Base-by-base conservation (phyloP, 1,284 basidiomycete species). In the Phellopilus nigrolimitatus region DNA sequence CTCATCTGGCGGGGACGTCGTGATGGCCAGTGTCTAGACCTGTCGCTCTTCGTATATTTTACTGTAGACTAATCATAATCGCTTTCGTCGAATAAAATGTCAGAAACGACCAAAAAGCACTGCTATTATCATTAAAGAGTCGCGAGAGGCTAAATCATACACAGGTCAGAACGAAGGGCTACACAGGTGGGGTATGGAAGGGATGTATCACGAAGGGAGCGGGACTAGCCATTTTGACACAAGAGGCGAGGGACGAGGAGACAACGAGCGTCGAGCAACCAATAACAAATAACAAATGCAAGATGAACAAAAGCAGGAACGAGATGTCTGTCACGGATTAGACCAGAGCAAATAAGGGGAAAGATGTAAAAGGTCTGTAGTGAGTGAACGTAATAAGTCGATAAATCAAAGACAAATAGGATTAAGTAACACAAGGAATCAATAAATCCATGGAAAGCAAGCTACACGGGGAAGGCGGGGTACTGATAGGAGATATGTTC, bases 401-500 rank as follows among this genome's bases (percentile, higher is more conserved):
- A 27, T 12, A 15, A 37, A n/a, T n/a, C 4, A 17, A 38, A 12
- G 37, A 48, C 6, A 34, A 10, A 31, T 28, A 31, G 30, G 24
- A 17, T 1, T 9, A 45, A 2, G 45, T 36, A 33, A 34, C 33
- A 21, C 13, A n/a, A 37, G 33, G 9, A 37, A 37, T 21, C 9
- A 19, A 37, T 17, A 6, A 24, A 24, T 12, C 19, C 7, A 24
- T 47, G 31, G 7, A 28, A 2, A 22, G n/a, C 22, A 24, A 24
- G 17, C 31, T 54, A 50, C 21, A 53, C 46, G 13, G 52, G 46
- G 15, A 48, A 47, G 24, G 28, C 28, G 4, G 36, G 33, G 36
- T 45, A 89, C 54, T 84, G 81, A 62, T 78, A 84, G 12, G 76
- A 72, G 55, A 76, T 72, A 27, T 82, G 76, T 56, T 88, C 82